Percentiles rank a stretch among this genome's conserved stretches.
Evolutionary conservation across 2,329 filamentous ascomycete genomes (phyloP).

Genomic region (Ustulina deusta): DNA sequence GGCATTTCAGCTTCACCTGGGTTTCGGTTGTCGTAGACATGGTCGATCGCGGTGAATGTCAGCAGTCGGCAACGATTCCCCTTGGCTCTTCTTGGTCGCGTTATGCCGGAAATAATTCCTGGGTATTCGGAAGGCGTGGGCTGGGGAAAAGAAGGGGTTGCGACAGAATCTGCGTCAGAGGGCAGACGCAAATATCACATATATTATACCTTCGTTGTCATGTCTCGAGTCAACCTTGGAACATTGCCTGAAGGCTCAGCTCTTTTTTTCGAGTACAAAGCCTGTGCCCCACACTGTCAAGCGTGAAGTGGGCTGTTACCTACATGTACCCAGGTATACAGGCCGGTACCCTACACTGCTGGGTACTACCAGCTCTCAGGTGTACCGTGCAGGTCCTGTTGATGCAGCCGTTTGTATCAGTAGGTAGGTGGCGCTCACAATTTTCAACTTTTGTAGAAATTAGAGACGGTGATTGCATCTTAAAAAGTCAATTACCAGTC

Average conservation of each 20-base stretch:
- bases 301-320: slow-evolving; percentile 22
- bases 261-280: slow-evolving; percentile 16
- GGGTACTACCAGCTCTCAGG: no score
- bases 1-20: slow-evolving; percentile 75
- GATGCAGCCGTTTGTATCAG: no score
- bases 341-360: not conserved
- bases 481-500: no score
- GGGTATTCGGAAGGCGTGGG: not conserved
- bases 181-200: slow-evolving; percentile 1
- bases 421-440: no score
- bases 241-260: not conserved
- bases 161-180: not conserved
- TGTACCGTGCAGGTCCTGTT: no score
- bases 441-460: no score
- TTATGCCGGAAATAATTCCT: not conserved
- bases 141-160: not conserved
- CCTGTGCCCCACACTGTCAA: slow-evolving; percentile 14
- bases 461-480: no score
- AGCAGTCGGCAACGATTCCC: no score
- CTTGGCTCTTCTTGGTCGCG: slow-evolving; percentile 8
- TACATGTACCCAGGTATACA: not conserved
- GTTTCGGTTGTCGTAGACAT: slow-evolving; percentile 61
- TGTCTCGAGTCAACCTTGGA: not conserved
- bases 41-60: no score
- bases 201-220: slow-evolving; percentile 5